Conservation (phyloP, 208 protist genomes). For the Trypanosoma cruzi region DNA sequence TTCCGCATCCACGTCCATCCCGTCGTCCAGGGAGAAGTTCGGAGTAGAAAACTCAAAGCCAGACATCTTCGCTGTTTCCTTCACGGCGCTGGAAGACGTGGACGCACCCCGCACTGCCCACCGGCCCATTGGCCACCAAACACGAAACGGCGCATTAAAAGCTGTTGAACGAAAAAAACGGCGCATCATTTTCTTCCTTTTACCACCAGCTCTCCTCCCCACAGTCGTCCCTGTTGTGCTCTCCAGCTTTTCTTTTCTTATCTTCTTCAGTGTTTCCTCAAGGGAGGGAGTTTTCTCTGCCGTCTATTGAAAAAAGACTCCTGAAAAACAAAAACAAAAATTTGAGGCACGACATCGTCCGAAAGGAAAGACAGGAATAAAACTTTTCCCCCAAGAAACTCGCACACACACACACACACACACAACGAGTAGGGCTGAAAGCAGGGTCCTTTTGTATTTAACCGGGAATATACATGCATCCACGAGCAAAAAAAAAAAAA, state of each 20-base stretch:
- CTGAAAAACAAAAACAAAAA: background rate
- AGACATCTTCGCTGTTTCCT: constrained; percentile 36
- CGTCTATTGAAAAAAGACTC: background rate
- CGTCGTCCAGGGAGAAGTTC: constrained; percentile 53
- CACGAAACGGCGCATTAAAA: background rate
- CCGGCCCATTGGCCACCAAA: background rate
- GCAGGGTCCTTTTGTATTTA: too few relatives aligned
- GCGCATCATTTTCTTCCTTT: background rate
- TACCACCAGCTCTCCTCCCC: background rate
- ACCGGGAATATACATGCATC: background rate
- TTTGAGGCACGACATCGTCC: background rate
- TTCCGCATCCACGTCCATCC: constrained; percentile 15
- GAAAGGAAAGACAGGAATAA: constrained; percentile 2
- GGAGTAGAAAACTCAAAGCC: constrained; percentile 71
- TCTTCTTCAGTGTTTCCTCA: too few relatives aligned
- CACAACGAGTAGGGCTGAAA: too few relatives aligned
- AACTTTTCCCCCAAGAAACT: background rate
- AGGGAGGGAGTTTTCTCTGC: too few relatives aligned
- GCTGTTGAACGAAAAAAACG: background rate
- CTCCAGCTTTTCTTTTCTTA: background rate
- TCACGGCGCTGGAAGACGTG: background rate
- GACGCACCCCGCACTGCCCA: background rate
- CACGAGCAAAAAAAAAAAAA: background rate
- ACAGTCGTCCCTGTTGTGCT: background rate
- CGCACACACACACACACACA: background rate